These are phyloP conservation scores for Gossypium raimondii DNA, from an alignment of 345 rosid species.

Conservation along the genomic window DNA sequence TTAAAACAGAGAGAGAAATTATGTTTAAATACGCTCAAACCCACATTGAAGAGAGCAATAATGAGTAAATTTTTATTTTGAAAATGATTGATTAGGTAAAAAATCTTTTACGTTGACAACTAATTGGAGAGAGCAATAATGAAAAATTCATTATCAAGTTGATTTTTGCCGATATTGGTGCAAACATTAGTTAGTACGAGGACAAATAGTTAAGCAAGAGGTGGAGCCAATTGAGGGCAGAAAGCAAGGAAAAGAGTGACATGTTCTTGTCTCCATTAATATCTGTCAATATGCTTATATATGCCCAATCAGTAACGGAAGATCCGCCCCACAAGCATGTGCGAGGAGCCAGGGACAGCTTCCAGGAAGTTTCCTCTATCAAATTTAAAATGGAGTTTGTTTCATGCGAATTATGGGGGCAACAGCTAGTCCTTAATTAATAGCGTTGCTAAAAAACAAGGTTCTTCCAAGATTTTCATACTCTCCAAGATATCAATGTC, in stretches of 20 bases:
- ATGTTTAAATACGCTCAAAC: too few relatives aligned
- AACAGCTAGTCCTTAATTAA: background rate
- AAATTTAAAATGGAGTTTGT: background rate
- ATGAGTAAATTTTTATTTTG: too few relatives aligned
- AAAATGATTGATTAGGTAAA: too few relatives aligned
- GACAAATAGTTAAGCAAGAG: background rate
- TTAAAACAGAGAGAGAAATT: rapidly evolving
- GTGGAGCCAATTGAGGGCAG: background rate
- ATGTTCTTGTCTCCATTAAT: conserved; percentile 1
- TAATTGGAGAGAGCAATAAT: background rate
- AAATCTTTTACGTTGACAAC: too few relatives aligned
- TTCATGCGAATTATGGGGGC: background rate
- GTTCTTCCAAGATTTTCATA: background rate
- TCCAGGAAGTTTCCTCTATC: conserved; percentile 12
- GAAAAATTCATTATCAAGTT: background rate
- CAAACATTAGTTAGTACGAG: background rate
- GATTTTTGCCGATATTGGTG: background rate
- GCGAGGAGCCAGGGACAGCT: background rate
- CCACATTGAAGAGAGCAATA: too few relatives aligned
- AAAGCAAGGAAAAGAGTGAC: background rate
- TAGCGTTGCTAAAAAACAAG: background rate
- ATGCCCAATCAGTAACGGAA: too few relatives aligned
- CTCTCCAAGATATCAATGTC: background rate
- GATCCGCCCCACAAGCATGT: background rate
- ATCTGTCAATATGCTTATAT: background rate